Evolutionary conservation across 805 yeast genomes (phyloP), one percentile per base, ranked within the genome.

Genomic region (Clavispora carvajalis): DNA sequence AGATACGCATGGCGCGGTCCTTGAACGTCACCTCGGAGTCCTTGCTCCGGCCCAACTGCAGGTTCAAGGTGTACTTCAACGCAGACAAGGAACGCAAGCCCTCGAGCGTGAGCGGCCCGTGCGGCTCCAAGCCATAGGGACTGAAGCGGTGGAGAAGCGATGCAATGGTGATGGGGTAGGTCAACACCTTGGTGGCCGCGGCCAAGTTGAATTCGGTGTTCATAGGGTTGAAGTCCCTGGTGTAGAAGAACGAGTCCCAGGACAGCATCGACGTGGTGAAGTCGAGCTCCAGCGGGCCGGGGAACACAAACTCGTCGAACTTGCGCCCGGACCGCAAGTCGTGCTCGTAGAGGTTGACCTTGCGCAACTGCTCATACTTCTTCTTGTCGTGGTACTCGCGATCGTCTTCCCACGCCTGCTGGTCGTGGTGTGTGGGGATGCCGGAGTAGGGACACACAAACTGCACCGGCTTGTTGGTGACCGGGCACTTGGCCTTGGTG

Each of bases 191-290:
- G 15, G 98, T 88, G 24, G 89, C 90, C 4, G 95, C 95, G 1
- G 98, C 98, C 57, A 91, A 70, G 62, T 91, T 95, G 68, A 87
- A 91, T 62, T 90, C 96, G 4, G 96, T 85, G 63, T 93, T 96
- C 98, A 93, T 91, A 5, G 97, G 91, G 54, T 80, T 83, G 60
- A 87, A 93, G 53, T 84, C 84, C 60, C 99, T 76, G 0, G 98
- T 91, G 63, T 91, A 93, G 58, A 93, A 83, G 55, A 79, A 91
- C 8, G 93, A 71, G 63, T 93, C 98, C 99, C 99, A 93, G 60
- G 77, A 81, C 36, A 80, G 71, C 58, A 88, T 77, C 58, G 88
- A 89, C 45, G 89, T 79, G 45, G 74, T 65, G 46, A 81, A 80
- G 57, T 90, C 97, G 37, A 69, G 71, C 38, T 81, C 85, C 62